Conservation (phyloP, 2,329 filamentous ascomycete species). For the Talaromyces islandicus region DNA sequence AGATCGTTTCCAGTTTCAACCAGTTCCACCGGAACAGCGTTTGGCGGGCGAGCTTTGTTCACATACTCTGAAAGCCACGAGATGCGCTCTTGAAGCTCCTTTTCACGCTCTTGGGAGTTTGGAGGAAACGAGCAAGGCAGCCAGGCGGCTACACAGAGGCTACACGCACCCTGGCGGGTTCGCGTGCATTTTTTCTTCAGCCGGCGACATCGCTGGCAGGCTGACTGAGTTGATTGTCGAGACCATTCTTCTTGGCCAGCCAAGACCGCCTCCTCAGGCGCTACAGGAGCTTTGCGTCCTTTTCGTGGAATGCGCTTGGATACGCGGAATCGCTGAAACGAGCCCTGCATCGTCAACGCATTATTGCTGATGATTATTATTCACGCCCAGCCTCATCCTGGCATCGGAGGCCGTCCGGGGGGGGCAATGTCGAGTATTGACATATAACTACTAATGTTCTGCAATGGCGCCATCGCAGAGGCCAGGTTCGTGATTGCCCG, state of each 20-base stretch:
- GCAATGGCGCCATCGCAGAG: not conserved
- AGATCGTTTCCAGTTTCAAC: conserved; percentile 28
- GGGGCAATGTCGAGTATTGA: not conserved
- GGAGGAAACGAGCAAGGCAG: conserved; percentile 34
- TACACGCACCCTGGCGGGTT: conserved; percentile 30
- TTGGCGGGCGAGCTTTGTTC: conserved; percentile 25
- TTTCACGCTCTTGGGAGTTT: conserved; percentile 30
- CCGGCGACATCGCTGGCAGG: conserved; percentile 40
- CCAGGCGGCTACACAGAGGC: conserved; percentile 35
- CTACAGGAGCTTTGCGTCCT: not conserved
- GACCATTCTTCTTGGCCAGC: not conserved
- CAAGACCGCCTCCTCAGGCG: not conserved
- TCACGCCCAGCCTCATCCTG: not conserved
- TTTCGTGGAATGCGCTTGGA: conserved; percentile 2
- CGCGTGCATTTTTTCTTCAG: conserved; percentile 45
- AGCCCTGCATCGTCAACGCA: conserved; percentile 9
- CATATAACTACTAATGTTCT: not conserved
- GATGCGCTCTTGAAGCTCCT: conserved; percentile 31
- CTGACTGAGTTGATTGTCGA: conserved; percentile 14
- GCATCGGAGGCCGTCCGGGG: not conserved
- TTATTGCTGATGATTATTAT: not conserved
- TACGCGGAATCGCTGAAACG: conserved; percentile 10
- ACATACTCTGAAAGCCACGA: conserved; percentile 37
- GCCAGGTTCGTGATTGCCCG: not conserved
- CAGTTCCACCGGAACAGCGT: conserved; percentile 24